A percentile compares a stretch with the other conserved stretches of the same genome.
Evolutionary conservation across 345 rosid genomes (phyloP).

Genomic region (Gossypioides kirkii): DNA sequence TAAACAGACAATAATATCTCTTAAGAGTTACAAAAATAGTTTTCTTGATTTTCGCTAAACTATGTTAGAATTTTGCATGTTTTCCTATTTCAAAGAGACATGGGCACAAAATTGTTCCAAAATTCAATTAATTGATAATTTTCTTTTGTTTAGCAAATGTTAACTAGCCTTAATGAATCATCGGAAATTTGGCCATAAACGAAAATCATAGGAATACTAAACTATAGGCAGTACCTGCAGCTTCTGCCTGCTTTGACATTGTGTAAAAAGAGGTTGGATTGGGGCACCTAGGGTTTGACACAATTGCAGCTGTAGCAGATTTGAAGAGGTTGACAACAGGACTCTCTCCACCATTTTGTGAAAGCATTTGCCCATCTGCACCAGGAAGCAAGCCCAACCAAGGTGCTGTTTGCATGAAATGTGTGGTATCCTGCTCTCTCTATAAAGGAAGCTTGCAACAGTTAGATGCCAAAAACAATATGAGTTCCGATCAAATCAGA

Average conservation of each 20-base stretch:
- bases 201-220: neutral
- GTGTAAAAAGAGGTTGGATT: slow-evolving; percentile 80
- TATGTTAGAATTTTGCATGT: neutral
- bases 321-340: slow-evolving; percentile 86
- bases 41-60: neutral
- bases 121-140: slow-evolving; percentile 5
- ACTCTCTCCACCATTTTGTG: slow-evolving; percentile 80
- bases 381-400: slow-evolving; percentile 89
- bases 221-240: slow-evolving; percentile 63
- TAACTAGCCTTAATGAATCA: slow-evolving; percentile 5
- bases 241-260: slow-evolving; percentile 98
- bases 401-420: slow-evolving; percentile 93
- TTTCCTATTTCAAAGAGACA: neutral
- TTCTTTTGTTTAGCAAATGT: neutral
- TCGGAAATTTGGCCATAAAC: neutral
- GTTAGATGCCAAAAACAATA: slow-evolving; percentile 21
- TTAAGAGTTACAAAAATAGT: neutral
- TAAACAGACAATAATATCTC: neutral
- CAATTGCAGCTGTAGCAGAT: slow-evolving; percentile 70
- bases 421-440: slow-evolving; percentile 83
- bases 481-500: slow-evolving; percentile 4
- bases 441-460: slow-evolving; percentile 29
- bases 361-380: slow-evolving; percentile 80
- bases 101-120: neutral
- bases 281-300: slow-evolving; percentile 69